phyloP scores from a whole-genome alignment of 2,329 filamentous ascomycete species.

The Hawksworthiomyces lignivorus region DNA sequence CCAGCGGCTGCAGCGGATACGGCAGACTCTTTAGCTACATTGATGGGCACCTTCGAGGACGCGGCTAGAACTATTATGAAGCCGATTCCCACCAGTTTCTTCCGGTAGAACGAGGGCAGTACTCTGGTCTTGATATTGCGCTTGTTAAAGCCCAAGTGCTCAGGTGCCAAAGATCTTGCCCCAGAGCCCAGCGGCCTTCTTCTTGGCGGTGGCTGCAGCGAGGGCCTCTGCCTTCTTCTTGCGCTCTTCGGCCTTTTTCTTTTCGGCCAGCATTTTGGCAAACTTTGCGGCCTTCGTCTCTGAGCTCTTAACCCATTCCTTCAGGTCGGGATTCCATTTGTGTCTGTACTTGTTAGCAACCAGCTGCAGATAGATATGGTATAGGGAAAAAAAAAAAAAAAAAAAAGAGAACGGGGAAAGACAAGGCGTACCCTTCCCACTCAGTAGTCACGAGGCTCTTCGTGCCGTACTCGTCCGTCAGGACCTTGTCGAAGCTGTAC shows the following conservation, averaged over 20 bases:
- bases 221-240: background rate
- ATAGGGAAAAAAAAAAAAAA: background rate
- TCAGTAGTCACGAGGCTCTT: slow-evolving; percentile 53
- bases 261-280: background rate
- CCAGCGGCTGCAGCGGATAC: too few species aligned
- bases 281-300: background rate
- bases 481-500: slow-evolving; percentile 57
- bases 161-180: background rate
- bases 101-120: too few species aligned
- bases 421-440: slow-evolving; percentile 49
- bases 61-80: too few species aligned
- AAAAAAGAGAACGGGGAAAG: background rate
- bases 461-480: slow-evolving; percentile 58
- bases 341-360: slow-evolving; percentile 39
- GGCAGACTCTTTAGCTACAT: too few species aligned
- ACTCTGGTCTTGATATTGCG: too few species aligned
- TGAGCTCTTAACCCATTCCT: slow-evolving; percentile 40
- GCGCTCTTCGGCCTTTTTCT: background rate
- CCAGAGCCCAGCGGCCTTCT: background rate
- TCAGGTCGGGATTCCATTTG: slow-evolving; percentile 48
- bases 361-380: background rate
- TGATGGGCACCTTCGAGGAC: too few species aligned
- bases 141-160: too few species aligned
- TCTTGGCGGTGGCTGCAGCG: background rate
- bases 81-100: too few species aligned